phyloP scores from a whole-genome alignment of 2,329 filamentous ascomycete species.

The Gnomoniopsis sp. region DNA sequence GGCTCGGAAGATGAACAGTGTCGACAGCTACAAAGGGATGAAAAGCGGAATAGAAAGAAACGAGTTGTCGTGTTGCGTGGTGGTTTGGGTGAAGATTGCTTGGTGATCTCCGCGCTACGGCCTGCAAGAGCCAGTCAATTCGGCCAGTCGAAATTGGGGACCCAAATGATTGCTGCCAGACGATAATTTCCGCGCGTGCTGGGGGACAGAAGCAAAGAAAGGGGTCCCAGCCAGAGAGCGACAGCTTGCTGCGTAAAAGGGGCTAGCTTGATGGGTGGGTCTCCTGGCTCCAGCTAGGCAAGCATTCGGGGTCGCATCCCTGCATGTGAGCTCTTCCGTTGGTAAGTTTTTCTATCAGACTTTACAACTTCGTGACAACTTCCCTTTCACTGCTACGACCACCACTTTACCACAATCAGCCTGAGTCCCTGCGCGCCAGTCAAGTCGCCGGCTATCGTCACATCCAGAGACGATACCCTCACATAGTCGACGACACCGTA shows the following conservation, averaged over 20 bases:
- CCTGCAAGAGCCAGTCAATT: constrained; percentile 8
- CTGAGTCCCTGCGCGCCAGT: not conserved
- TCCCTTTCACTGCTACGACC: not conserved
- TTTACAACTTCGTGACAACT: not conserved
- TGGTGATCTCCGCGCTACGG: constrained; percentile 8
- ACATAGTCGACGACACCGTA: not conserved
- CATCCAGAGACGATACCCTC: not conserved
- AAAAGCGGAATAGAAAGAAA: constrained; percentile 8
- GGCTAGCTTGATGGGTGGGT: constrained; percentile 9
- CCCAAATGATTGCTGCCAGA: constrained; percentile 33
- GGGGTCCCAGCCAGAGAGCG: constrained; percentile 24
- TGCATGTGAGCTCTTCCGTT: not conserved
- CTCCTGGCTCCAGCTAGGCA: constrained; percentile 12
- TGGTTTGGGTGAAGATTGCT: constrained; percentile 13
- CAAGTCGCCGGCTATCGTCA: too few relatives aligned
- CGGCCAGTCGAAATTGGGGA: constrained; percentile 22
- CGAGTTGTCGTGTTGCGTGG: constrained; percentile 14
- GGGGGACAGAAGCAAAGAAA: constrained; percentile 32
- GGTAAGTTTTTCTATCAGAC: not conserved
- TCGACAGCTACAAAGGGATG: constrained; percentile 12
- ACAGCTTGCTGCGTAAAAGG: constrained; percentile 15
- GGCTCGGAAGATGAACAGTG: constrained; percentile 17
- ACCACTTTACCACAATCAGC: not conserved
- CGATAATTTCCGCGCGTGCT: constrained; percentile 45
- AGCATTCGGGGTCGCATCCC: not conserved